These are phyloP conservation scores for Durio zibethinus DNA, from an alignment of 345 rosid species.

Conservation along the genomic window DNA sequence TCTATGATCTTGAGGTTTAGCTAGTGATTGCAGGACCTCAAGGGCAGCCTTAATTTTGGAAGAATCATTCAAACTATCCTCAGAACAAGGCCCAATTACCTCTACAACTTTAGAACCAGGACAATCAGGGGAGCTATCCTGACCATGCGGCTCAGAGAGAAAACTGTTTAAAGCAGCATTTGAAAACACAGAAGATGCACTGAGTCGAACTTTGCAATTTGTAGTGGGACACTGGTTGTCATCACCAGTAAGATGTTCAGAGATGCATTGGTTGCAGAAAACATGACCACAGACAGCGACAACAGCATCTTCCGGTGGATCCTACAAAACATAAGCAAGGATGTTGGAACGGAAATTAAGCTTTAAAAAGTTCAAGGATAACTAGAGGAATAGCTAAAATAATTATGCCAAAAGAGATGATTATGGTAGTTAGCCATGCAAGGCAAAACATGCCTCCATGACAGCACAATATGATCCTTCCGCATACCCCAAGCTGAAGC, in stretches of 20 bases:
- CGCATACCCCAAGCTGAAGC: not conserved
- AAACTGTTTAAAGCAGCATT: conserved; percentile 38
- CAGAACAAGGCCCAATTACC: conserved; percentile 28
- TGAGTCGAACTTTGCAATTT: conserved; percentile 61
- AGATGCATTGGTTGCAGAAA: conserved; percentile 88
- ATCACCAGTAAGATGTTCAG: conserved; percentile 72
- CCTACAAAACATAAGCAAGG: conserved; percentile 42
- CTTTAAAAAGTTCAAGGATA: not conserved
- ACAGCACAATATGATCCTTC: not conserved
- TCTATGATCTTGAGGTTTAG: conserved; percentile 36
- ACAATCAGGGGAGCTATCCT: conserved; percentile 25
- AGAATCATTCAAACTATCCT: conserved; percentile 41
- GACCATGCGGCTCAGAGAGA: conserved; percentile 37
- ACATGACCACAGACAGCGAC: conserved; percentile 86
- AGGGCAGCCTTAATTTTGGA: conserved; percentile 92
- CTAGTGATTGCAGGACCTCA: conserved; percentile 65
- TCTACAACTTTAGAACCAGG: conserved; percentile 36
- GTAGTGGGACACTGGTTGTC: conserved; percentile 62
- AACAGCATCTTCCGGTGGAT: conserved; percentile 97
- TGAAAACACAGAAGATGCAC: conserved; percentile 51
- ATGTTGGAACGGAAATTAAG: conserved; percentile 1
- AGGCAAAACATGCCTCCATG: not conserved
- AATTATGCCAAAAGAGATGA: not conserved
- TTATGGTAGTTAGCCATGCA: not conserved
- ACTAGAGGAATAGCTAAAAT: not conserved